Base-by-base conservation (phyloP, 163 green algal species). In the Trebouxia gelatinosa region DNA sequence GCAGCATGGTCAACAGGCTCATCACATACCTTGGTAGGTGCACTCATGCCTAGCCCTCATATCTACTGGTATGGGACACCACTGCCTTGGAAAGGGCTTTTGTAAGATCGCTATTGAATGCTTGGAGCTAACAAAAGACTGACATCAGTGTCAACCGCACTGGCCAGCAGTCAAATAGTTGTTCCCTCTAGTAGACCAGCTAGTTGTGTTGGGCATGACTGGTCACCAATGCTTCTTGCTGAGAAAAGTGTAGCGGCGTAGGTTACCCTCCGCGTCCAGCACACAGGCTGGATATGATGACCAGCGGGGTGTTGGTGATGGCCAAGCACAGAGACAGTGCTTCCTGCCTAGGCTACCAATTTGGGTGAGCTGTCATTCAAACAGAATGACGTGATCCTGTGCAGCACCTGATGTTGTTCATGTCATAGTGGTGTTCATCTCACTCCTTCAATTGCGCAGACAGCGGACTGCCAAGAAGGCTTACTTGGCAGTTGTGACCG, bases 241-340 rank as follows among this genome's bases (percentile, higher is more conserved):
- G n/a, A n/a, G n/a, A n/a, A n/a, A n/a, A n/a, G n/a, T n/a, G n/a
- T n/a, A n/a, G n/a, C n/a, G n/a, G n/a, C 48, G 51, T 51, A 81
- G 77, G 84, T 0, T 74, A 77, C n/a, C 77, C 81, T 28, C 86
- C 86, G 0, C 65, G 78, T 21, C 80, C 84, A 5, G 48, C 89
- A 2, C 86, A 90, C 64, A 74, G 86, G 29, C 78, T 90, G 65
- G 86, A 90, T 54, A 87, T 87, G 85, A 70, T 87, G 61, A 90
- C 86, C 26, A 86, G 68, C 2, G 86, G 77, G 3, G 82, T 90
- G 39, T 64, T 88, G 13, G 34, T 90, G 16, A 85, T 89, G 78
- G 84, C 78, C 51, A 90, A 90, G 66, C 6, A 23, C 48, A 59
- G 48, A 59, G 19, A 23, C 48, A 28, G 48, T 59, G 48, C 3